A percentile compares a stretch with the other conserved stretches of the same genome.
phyloP scores from a whole-genome alignment of 306 rosid genomes.

The Phaseolus lunatus region DNA sequence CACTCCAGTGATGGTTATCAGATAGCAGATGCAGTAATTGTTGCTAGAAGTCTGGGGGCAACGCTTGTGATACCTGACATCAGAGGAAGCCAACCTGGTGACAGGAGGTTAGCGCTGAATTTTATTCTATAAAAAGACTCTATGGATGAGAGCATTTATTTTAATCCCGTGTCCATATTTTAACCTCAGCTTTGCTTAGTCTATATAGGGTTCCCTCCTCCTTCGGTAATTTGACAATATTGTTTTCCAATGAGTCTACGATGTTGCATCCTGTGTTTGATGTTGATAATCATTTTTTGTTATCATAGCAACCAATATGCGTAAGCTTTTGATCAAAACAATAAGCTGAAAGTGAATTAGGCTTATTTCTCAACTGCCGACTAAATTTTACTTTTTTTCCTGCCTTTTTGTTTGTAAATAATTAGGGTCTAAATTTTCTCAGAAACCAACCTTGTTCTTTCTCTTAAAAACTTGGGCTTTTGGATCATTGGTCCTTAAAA shows the following conservation, averaged over 20 bases:
- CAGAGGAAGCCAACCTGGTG: constrained; percentile 85
- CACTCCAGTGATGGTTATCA: constrained; percentile 41
- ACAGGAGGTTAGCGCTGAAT: constrained; percentile 61
- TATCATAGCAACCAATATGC: constrained; percentile 2
- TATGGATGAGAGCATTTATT: background rate
- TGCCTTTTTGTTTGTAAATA: background rate
- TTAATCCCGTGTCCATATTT: background rate
- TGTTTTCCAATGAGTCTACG: constrained; percentile 22
- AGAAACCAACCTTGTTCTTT: constrained; percentile 7
- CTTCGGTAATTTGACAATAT: background rate
- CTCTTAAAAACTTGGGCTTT: background rate
- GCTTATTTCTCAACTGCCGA: background rate
- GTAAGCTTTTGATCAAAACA: constrained; percentile 13
- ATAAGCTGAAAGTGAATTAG: constrained; percentile 12
- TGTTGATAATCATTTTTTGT: constrained; percentile 20
- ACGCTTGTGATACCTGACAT: constrained; percentile 85
- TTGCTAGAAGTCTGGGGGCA: constrained; percentile 85
- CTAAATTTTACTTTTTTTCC: background rate
- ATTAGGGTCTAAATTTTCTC: background rate
- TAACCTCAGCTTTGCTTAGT: background rate
- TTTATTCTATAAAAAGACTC: background rate
- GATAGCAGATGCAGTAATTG: constrained; percentile 79
- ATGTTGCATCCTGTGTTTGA: constrained; percentile 20
- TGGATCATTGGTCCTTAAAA: background rate
- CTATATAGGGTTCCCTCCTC: background rate